Conservation (phyloP, 2,329 filamentous ascomycete species). For the Aspergillus glaucus region DNA sequence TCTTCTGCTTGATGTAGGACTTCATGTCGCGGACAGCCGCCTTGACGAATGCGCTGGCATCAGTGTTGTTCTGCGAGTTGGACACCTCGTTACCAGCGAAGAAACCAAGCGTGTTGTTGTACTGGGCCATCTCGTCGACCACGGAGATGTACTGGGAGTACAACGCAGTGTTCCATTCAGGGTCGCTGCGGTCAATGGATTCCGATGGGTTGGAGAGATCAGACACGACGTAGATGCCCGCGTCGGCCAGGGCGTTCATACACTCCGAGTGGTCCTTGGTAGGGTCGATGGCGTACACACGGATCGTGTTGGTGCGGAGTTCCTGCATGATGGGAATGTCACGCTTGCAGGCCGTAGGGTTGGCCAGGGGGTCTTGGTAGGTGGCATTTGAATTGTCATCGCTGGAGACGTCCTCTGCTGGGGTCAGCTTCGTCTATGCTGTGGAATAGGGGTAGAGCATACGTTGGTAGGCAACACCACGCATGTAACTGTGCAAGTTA, state of each 20-base stretch:
- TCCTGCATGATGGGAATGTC: slow-evolving; percentile 73
- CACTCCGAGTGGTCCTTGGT: slow-evolving; percentile 68
- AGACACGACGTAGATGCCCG: slow-evolving; percentile 88
- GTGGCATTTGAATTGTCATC: slow-evolving; percentile 47
- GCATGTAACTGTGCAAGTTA: slow-evolving; percentile 61
- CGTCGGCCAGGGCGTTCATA: slow-evolving; percentile 72
- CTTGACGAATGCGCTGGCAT: slow-evolving; percentile 87
- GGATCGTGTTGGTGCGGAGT: slow-evolving; percentile 81
- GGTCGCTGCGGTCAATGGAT: slow-evolving; percentile 76
- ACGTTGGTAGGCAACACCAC: slow-evolving; percentile 85
- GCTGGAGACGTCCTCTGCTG: slow-evolving; percentile 50
- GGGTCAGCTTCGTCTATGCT: slow-evolving; percentile 3
- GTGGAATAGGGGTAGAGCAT: slow-evolving; percentile 15
- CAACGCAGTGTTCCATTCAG: slow-evolving; percentile 68
- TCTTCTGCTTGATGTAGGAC: slow-evolving; percentile 73
- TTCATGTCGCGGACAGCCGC: slow-evolving; percentile 92
- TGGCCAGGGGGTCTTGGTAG: slow-evolving; percentile 75
- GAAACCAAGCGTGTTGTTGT: slow-evolving; percentile 88
- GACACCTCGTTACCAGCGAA: slow-evolving; percentile 96
- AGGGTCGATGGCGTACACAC: slow-evolving; percentile 84
- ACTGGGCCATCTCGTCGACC: slow-evolving; percentile 69
- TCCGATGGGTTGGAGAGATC: slow-evolving; percentile 72
- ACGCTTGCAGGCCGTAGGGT: slow-evolving; percentile 63
- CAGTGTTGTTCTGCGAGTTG: slow-evolving; percentile 77
- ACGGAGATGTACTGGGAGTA: slow-evolving; percentile 74